Conservation (phyloP, 139 green algal species). For the Picochlorum sp. region DNA sequence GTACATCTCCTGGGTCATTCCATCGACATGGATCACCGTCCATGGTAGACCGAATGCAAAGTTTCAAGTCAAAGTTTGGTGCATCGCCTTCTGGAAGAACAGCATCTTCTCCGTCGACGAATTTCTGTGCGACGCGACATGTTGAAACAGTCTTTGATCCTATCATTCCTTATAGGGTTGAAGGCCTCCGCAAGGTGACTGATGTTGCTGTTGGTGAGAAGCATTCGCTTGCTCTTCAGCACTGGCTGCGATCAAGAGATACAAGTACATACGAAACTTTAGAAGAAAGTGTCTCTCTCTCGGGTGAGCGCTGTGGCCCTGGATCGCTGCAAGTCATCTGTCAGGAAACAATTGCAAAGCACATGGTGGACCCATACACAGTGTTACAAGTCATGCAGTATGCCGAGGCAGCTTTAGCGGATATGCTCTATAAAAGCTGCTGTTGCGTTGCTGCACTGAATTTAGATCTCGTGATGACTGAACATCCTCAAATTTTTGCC, state of each 20-base stretch:
- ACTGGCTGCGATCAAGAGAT: constrained; percentile 31
- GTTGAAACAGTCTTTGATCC: constrained; percentile 1
- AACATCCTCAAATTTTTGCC: constrained; percentile 36
- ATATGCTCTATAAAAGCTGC: constrained; percentile 59
- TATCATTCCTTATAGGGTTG: constrained; percentile 33
- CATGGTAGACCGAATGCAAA: not conserved
- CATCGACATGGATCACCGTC: not conserved
- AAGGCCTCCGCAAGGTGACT: constrained; percentile 46
- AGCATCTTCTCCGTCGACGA: not conserved
- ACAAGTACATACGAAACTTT: not conserved
- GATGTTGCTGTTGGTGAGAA: constrained; percentile 78
- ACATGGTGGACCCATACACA: constrained; percentile 70
- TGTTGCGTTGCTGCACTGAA: constrained; percentile 57
- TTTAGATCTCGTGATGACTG: constrained; percentile 59
- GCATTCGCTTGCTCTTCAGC: constrained; percentile 76
- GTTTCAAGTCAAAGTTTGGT: not conserved
- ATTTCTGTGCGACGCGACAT: not conserved
- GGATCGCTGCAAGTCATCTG: constrained; percentile 58
- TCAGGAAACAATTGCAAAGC: constrained; percentile 49
- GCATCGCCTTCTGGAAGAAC: not conserved
- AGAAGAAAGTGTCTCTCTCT: not conserved
- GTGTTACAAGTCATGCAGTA: constrained; percentile 64
- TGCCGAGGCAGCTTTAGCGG: constrained; percentile 59
- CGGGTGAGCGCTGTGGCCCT: not conserved
- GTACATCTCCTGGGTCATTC: not conserved